Evolutionary conservation across 192 early-diverging fungal genomes (phyloP).

Genomic region (Funneliformis mosseae): DNA sequence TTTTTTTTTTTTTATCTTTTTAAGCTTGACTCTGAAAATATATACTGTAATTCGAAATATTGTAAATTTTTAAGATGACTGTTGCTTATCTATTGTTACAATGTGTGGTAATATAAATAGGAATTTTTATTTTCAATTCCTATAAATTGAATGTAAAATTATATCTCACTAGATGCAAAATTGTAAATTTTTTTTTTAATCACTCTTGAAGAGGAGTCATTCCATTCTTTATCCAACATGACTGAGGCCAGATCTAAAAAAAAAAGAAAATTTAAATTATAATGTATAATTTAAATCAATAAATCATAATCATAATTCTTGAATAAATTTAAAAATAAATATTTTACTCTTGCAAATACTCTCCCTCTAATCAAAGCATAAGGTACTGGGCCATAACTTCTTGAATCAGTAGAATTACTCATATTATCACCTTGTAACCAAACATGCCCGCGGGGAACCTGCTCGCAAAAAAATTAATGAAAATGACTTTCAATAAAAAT

Average conservation of each 20-base stretch:
- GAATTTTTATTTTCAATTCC: not conserved
- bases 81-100: not conserved
- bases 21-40: not conserved
- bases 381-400: conserved; percentile 85
- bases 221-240: conserved; percentile 29
- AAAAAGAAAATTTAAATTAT: conserved; percentile 1
- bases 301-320: too few species aligned
- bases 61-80: not conserved
- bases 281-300: not conserved
- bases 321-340: not conserved
- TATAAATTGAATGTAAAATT: not conserved
- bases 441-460: conserved; percentile 85
- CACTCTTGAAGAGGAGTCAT: not conserved
- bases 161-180: not conserved
- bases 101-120: not conserved
- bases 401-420: conserved; percentile 89
- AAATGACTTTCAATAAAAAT: not conserved
- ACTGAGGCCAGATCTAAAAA: conserved; percentile 14
- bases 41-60: not conserved
- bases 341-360: conserved; percentile 63
- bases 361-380: conserved; percentile 78
- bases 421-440: conserved; percentile 95
- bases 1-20: not conserved
- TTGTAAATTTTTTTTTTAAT: not conserved
- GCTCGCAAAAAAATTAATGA: not conserved